These are phyloP conservation scores for Auriscalpium vulgare DNA, from an alignment of 768 basidiomycete species.

Conservation along the genomic window DNA sequence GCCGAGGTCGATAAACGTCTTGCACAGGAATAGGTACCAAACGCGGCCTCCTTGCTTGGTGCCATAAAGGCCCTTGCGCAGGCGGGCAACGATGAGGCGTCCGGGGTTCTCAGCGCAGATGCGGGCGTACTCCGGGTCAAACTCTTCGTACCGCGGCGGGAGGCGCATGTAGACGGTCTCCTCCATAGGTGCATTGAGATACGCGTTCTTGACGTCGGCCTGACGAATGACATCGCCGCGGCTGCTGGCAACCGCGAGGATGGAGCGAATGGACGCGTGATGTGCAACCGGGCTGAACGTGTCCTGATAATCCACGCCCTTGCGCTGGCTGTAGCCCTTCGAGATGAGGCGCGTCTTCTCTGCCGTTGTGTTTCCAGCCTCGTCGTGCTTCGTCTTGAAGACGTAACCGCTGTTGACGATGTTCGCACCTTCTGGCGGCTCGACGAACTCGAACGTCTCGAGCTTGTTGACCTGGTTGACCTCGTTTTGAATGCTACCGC, in stretches of 20 bases:
- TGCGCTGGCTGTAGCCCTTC: too few relatives aligned
- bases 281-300: too few relatives aligned
- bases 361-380: background rate
- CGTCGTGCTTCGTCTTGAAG: constrained; percentile 25
- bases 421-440: constrained; percentile 18
- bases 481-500: constrained; percentile 8
- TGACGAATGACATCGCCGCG: constrained; percentile 28
- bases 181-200: constrained; percentile 29
- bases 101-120: too few relatives aligned
- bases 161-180: constrained; percentile 36
- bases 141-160: constrained; percentile 21
- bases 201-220: constrained; percentile 35
- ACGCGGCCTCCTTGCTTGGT: constrained; percentile 26
- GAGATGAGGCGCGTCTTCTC: too few relatives aligned
- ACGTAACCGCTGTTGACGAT: constrained; percentile 25
- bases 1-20: background rate
- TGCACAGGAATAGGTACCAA: constrained; percentile 23
- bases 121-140: background rate
- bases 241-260: constrained; percentile 31
- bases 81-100: constrained; percentile 11
- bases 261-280: background rate
- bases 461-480: constrained; percentile 2
- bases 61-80: constrained; percentile 28
- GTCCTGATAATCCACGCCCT: too few relatives aligned
- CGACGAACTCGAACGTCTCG: constrained; percentile 14